Conservation (phyloP, 495 filamentous ascomycete species). For the Penicillium tannophilum region DNA sequence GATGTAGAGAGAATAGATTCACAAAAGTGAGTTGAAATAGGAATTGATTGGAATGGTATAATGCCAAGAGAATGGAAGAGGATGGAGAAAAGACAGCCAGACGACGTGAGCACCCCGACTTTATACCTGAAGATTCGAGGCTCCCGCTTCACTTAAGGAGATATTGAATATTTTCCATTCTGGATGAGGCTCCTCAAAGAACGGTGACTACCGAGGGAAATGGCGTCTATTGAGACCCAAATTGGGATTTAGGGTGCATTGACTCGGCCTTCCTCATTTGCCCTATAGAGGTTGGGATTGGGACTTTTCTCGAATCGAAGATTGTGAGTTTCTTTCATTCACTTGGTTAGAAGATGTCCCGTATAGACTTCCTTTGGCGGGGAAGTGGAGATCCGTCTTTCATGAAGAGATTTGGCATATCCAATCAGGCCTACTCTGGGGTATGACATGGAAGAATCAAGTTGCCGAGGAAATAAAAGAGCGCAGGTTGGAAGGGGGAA, state of each 20-base stretch:
- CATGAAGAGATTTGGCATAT: neutral
- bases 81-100: constrained; percentile 10
- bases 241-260: neutral
- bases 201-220: neutral
- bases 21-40: constrained; percentile 14
- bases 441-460: neutral
- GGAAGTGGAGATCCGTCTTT: neutral
- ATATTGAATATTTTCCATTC: neutral
- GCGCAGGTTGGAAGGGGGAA: neutral
- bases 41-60: constrained; percentile 9
- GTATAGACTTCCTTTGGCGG: neutral
- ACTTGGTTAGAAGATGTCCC: neutral
- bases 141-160: neutral
- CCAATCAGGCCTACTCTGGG: constrained; percentile 1
- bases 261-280: neutral
- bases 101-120: neutral
- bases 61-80: constrained; percentile 19
- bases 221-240: constrained; percentile 9
- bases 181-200: neutral
- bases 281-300: neutral
- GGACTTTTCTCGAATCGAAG: neutral
- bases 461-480: neutral
- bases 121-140: constrained; percentile 2
- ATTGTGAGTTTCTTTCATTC: neutral
- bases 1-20: constrained; percentile 14